Conservation (phyloP, 306 rosid genomes). For the Oxytropis ochrocephala region DNA sequence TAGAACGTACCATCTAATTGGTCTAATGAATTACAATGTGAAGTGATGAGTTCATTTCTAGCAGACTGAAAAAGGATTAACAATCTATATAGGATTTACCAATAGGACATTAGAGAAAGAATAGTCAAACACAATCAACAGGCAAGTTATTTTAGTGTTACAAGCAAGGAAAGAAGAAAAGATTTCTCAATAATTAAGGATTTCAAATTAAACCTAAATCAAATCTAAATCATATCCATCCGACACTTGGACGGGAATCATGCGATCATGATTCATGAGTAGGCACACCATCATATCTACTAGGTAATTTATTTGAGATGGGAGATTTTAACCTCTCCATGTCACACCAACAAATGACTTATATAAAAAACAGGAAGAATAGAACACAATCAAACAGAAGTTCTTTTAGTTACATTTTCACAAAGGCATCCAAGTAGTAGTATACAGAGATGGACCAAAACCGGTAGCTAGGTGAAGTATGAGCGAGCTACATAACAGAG, state of each 20-base stretch:
- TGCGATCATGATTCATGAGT: slow-evolving; percentile 12
- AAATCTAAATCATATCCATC: slow-evolving; percentile 3
- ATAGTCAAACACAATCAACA: neutral
- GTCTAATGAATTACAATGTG: neutral
- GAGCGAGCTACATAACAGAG: slow-evolving; percentile 27
- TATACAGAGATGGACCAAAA: neutral
- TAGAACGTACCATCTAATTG: neutral
- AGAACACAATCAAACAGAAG: neutral
- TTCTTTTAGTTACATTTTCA: neutral
- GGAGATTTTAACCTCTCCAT: neutral
- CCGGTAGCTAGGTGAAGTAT: neutral
- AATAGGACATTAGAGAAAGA: neutral
- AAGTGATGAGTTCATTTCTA: neutral
- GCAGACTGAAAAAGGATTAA: neutral
- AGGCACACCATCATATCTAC: neutral
- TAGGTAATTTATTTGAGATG: slow-evolving; percentile 4
- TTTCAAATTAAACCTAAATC: neutral
- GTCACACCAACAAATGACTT: neutral
- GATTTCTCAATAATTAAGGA: neutral
- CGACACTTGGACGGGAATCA: neutral
- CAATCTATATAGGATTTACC: neutral
- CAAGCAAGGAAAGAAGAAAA: neutral
- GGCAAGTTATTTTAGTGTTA: neutral
- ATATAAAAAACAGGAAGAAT: neutral
- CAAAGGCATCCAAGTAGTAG: neutral